phyloP scores from a whole-genome alignment of 2,329 filamentous ascomycete genomes.

The Verticillium nubilum region DNA sequence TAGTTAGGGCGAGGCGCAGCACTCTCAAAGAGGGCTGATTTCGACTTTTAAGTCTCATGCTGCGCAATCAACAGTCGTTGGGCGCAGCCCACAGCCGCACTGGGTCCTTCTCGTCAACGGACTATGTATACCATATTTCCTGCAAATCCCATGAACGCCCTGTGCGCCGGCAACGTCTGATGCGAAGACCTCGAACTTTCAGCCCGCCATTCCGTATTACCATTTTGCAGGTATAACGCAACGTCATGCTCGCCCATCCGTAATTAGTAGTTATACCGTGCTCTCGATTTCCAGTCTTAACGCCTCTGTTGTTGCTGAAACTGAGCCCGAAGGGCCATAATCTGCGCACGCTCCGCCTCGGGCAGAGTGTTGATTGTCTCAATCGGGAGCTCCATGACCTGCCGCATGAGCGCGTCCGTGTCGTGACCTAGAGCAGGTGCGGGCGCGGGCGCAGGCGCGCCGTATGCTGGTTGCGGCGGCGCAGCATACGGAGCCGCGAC shows the following conservation, averaged over 20 bases:
- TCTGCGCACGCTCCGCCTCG: conserved; percentile 69
- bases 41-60: not conserved
- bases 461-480: conserved; percentile 33
- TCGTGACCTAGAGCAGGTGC: conserved; percentile 41
- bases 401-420: conserved; percentile 69
- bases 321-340: conserved; percentile 68
- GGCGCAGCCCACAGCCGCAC: not conserved
- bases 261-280: not conserved
- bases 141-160: not conserved
- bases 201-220: too few species aligned
- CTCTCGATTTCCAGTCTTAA: not conserved
- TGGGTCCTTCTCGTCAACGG: not conserved
- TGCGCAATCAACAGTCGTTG: not conserved
- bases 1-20: not conserved
- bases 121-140: not conserved
- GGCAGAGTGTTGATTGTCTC: conserved; percentile 74
- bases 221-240: not conserved
- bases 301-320: conserved; percentile 36
- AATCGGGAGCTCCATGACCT: conserved; percentile 75
- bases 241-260: not conserved
- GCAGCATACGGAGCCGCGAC: conserved; percentile 39
- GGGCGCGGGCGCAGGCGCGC: conserved; percentile 21
- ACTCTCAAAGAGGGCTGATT: not conserved
- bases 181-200: not conserved
- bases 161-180: not conserved